phyloP scores from a whole-genome alignment of 2,329 filamentous ascomycete genomes.

The Thermomyces lanuginosus region DNA sequence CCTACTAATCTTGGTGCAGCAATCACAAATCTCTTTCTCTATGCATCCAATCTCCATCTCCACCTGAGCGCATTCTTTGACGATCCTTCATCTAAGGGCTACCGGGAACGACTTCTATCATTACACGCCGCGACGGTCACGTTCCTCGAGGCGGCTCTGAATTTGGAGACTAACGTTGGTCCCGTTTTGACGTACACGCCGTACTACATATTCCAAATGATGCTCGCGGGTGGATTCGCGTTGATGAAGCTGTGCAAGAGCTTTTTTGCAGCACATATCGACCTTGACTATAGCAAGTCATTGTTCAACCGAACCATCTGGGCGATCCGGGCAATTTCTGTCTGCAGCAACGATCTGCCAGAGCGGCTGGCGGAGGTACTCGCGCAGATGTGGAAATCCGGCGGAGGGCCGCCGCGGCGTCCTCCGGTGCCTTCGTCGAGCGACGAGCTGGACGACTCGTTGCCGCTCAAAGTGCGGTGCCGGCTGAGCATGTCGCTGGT shows the following conservation, averaged over 20 bases:
- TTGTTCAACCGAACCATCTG: constrained; percentile 45
- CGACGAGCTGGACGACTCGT: constrained; percentile 25
- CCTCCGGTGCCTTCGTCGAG: constrained; percentile 13
- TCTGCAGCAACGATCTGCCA: constrained; percentile 46
- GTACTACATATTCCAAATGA: constrained; percentile 52
- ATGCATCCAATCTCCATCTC: constrained; percentile 31
- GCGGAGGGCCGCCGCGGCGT: constrained; percentile 18
- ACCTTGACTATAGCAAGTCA: constrained; percentile 38
- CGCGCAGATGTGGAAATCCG: constrained; percentile 47
- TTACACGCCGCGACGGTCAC: constrained; percentile 31
- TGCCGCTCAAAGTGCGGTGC: constrained; percentile 49
- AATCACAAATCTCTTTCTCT: constrained; percentile 33
- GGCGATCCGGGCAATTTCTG: constrained; percentile 43
- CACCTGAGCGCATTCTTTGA: constrained; percentile 36
- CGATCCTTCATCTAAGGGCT: constrained; percentile 30
- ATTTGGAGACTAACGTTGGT: constrained; percentile 28
- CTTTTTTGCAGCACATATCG: constrained; percentile 42
- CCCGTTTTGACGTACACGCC: constrained; percentile 37
- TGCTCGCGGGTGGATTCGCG: constrained; percentile 47
- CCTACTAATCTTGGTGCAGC: constrained; percentile 11
- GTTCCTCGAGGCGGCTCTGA: constrained; percentile 32
- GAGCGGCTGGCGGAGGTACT: constrained; percentile 49
- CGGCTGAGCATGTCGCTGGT: constrained; percentile 52
- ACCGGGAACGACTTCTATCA: constrained; percentile 29
- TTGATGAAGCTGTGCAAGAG: constrained; percentile 50